A percentile compares a stretch with the other conserved stretches of the same genome.
phyloP scores from a whole-genome alignment of 768 basidiomycete species.

The Hysterangium stoloniferum region DNA sequence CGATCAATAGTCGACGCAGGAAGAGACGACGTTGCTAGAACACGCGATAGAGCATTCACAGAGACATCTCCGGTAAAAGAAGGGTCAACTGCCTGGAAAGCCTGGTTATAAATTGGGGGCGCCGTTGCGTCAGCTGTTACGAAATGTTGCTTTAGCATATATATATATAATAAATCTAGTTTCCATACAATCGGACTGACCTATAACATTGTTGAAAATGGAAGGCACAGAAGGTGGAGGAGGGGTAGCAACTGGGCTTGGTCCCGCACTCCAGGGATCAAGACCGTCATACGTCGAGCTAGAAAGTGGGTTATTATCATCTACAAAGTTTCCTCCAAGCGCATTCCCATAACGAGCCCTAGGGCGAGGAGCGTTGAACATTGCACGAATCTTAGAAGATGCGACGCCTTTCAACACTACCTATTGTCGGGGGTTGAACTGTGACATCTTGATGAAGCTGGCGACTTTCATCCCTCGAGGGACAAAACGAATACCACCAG shows the following conservation, averaged over 20 bases:
- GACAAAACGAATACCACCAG: not conserved
- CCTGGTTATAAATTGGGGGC: constrained; percentile 66
- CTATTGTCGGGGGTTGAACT: constrained; percentile 1
- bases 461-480: too few relatives aligned
- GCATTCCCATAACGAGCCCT: constrained; percentile 60
- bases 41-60: constrained; percentile 73
- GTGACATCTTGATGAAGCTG: constrained; percentile 8
- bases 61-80: constrained; percentile 68
- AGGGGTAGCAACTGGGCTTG: constrained; percentile 38
- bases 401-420: not conserved
- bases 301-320: constrained; percentile 48
- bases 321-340: constrained; percentile 63
- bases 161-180: not conserved
- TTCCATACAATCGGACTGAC: constrained; percentile 29
- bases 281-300: constrained; percentile 37
- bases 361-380: constrained; percentile 83
- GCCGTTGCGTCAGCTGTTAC: constrained; percentile 70
- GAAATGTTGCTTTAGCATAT: not conserved
- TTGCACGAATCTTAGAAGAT: constrained; percentile 21
- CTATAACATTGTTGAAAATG: constrained; percentile 63
- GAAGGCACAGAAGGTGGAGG: constrained; percentile 54
- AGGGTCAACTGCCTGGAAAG: constrained; percentile 70
- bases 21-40: constrained; percentile 68
- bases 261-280: constrained; percentile 68
- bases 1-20: constrained; percentile 79